Conservation (phyloP, 768 basidiomycete species). For the Naematelia aurantialba region DNA sequence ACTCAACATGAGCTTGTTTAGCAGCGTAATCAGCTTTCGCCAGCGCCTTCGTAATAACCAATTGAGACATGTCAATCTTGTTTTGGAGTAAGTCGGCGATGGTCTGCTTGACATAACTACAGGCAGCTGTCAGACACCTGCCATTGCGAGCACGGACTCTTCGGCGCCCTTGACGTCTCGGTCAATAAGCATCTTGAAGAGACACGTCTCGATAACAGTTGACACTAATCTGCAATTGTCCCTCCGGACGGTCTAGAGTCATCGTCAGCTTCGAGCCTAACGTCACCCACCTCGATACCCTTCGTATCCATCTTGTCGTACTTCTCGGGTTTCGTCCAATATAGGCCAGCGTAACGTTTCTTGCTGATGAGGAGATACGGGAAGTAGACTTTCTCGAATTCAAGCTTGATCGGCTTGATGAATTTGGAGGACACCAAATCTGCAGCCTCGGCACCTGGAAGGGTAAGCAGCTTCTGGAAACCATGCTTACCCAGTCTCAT, state of each 20-base stretch:
- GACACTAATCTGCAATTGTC: constrained; percentile 98
- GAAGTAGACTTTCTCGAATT: constrained; percentile 99
- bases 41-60: constrained; percentile 97
- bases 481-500: constrained; percentile 77
- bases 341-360: constrained; percentile 95
- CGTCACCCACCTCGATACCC: constrained; percentile 77
- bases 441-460: constrained; percentile 81
- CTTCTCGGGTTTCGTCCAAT: constrained; percentile 93
- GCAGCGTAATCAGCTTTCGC: constrained; percentile 88
- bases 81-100: constrained; percentile 94
- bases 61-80: constrained; percentile 96
- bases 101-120: constrained; percentile 84
- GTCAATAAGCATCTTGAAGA: constrained; percentile 96
- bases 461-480: constrained; percentile 6
- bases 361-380: constrained; percentile 97
- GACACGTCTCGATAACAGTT: constrained; percentile 94
- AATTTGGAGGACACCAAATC: constrained; percentile 86
- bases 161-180: constrained; percentile 90
- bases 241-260: constrained; percentile 85
- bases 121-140: constrained; percentile 1
- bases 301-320: constrained; percentile 99
- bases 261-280: background rate
- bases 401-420: constrained; percentile 91
- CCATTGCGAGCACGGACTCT: constrained; percentile 59
- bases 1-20: constrained; percentile 94